phyloP scores from a whole-genome alignment of 2,329 filamentous ascomycete species.

The Colletotrichum sp. region DNA sequence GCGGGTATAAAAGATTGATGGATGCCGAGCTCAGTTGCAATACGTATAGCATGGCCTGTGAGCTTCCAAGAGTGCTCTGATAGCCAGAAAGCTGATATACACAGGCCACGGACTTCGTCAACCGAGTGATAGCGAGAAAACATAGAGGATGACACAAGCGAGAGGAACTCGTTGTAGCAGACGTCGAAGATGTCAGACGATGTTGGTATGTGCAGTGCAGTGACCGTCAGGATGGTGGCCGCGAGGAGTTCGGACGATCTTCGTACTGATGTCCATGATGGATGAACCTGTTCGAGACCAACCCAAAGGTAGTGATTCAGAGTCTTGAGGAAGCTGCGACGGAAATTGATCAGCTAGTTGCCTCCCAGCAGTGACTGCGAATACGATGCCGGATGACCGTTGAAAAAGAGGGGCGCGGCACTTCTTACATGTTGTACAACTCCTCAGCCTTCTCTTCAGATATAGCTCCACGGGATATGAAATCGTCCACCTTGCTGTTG shows the following conservation, averaged over 20 bases:
- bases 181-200: slow-evolving; percentile 54
- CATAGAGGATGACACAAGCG: slow-evolving; percentile 60
- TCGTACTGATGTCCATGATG: slow-evolving; percentile 53
- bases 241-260: slow-evolving; percentile 61
- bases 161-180: slow-evolving; percentile 63
- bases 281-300: slow-evolving; percentile 54
- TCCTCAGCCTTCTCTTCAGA: slow-evolving; percentile 50
- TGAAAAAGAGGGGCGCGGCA: accelerated
- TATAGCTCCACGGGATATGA: slow-evolving; percentile 52
- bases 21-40: slow-evolving; percentile 60
- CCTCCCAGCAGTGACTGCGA: accelerated
- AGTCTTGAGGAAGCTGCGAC: slow-evolving; percentile 44
- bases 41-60: slow-evolving; percentile 61
- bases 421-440: slow-evolving; percentile 42
- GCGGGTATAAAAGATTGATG: slow-evolving; percentile 57
- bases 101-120: slow-evolving; percentile 65
- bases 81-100: slow-evolving; percentile 68
- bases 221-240: slow-evolving; percentile 62
- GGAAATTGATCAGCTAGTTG: neutral
- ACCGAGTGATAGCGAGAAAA: slow-evolving; percentile 63
- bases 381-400: neutral
- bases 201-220: slow-evolving; percentile 62
- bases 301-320: slow-evolving; percentile 59
- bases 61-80: slow-evolving; percentile 67
- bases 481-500: slow-evolving; percentile 34